Evolutionary conservation across 768 basidiomycete species (phyloP).

Genomic region (Sarcodon sp.): DNA sequence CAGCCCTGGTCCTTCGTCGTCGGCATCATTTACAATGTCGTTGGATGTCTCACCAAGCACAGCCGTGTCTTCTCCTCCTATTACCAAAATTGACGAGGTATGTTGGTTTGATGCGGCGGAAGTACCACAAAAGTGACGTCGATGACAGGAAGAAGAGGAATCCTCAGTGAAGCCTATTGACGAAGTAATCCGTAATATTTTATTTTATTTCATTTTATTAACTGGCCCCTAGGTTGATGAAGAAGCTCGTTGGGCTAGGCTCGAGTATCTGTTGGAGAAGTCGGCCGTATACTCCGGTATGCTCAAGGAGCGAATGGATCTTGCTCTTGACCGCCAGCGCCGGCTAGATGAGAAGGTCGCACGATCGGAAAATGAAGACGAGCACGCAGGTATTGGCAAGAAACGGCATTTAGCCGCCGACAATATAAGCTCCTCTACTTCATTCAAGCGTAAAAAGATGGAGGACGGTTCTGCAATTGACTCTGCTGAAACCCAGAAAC

Average conservation of each 20-base stretch:
- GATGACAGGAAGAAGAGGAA: not conserved
- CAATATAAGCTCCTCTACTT: slow-evolving; percentile 10
- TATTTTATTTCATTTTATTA: not conserved
- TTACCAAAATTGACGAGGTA: not conserved
- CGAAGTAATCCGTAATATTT: not conserved
- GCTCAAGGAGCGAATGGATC: slow-evolving; percentile 66
- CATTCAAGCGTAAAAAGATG: slow-evolving; percentile 12
- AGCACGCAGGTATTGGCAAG: not conserved
- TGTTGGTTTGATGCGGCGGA: not conserved
- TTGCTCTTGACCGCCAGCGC: slow-evolving; percentile 18
- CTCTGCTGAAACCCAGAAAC: slow-evolving; percentile 4
- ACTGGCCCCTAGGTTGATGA: slow-evolving; percentile 25
- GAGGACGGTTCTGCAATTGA: too few species aligned
- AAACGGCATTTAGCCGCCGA: slow-evolving; percentile 5
- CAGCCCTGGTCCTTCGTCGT: not conserved
- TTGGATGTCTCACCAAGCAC: not conserved
- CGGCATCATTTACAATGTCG: not conserved
- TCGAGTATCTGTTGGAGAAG: slow-evolving; percentile 61
- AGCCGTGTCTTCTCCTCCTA: not conserved
- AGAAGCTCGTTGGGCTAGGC: slow-evolving; percentile 33
- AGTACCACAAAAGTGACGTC: not conserved
- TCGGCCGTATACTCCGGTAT: slow-evolving; percentile 65
- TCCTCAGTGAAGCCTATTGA: not conserved
- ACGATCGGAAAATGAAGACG: not conserved
- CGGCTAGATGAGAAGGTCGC: slow-evolving; percentile 7